phyloP scores from a whole-genome alignment of 768 basidiomycete genomes.

The Lactarius tabidus region DNA sequence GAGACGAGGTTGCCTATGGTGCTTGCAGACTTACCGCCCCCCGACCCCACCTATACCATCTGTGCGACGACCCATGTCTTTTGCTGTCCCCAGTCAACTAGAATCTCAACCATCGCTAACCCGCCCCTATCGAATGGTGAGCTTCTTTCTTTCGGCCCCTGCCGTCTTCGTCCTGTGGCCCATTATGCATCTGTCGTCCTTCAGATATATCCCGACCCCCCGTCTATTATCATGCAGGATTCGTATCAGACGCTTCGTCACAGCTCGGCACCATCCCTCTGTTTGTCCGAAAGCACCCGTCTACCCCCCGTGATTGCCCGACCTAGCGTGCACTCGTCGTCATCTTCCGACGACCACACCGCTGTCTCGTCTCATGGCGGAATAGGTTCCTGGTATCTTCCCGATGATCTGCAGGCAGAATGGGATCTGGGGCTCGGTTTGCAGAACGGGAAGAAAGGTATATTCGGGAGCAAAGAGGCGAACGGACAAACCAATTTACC shows the following conservation, averaged over 20 bases:
- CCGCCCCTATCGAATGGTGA: conserved; percentile 22
- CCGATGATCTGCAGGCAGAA: conserved; percentile 10
- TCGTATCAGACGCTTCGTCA: conserved; percentile 10
- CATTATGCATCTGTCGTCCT: not conserved
- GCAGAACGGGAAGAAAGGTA: conserved; percentile 2
- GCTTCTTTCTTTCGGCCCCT: not conserved
- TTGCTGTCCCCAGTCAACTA: conserved; percentile 4
- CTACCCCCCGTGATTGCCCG: conserved; percentile 11
- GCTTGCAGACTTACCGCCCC: conserved; percentile 31
- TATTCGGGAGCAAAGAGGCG: not conserved
- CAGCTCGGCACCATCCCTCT: conserved; percentile 16
- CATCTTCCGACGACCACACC: conserved; percentile 7
- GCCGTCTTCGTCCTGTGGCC: not conserved
- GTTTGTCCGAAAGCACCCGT: conserved; percentile 13
- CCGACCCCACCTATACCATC: conserved; percentile 33
- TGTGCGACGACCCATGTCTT: conserved; percentile 17
- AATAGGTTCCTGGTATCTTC: conserved; percentile 20
- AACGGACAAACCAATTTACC: conserved; percentile 12
- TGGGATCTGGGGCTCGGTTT: conserved; percentile 10
- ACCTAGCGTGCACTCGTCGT: conserved; percentile 21
- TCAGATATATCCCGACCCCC: conserved; percentile 25
- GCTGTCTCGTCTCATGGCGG: conserved; percentile 17
- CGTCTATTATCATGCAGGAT: conserved; percentile 20
- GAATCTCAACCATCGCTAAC: conserved; percentile 6
- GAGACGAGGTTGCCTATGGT: not conserved